These are phyloP conservation scores for Tephrocybe sp. DNA, from an alignment of 768 basidiomycete species.

Conservation along the genomic window DNA sequence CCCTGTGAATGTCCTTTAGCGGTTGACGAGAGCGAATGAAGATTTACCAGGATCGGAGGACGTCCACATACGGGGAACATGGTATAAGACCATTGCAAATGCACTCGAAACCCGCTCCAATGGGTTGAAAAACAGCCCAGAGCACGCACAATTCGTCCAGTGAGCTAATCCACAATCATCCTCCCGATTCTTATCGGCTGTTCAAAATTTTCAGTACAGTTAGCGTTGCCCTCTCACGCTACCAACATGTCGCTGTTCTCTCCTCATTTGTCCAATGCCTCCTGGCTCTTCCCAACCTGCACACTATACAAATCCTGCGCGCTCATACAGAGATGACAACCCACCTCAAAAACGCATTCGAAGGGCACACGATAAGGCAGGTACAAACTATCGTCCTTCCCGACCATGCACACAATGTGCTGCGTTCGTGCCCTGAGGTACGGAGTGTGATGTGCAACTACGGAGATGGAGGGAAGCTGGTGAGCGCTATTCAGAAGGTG, in stretches of 20 bases:
- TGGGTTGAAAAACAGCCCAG: conserved; percentile 20
- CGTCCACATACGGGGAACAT: conserved; percentile 12
- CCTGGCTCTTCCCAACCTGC: conserved; percentile 27
- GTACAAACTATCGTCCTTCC: conserved; percentile 26
- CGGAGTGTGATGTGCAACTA: conserved; percentile 22
- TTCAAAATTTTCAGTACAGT: conserved; percentile 15
- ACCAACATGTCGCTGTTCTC: conserved; percentile 21
- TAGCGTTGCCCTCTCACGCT: conserved; percentile 29
- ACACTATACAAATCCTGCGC: conserved; percentile 31
- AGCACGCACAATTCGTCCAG: conserved; percentile 26
- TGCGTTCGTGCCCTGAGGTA: conserved; percentile 31
- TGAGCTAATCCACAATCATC: conserved; percentile 3
- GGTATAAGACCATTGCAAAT: conserved; percentile 24
- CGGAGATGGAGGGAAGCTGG: conserved; percentile 23
- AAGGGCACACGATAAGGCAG: conserved; percentile 21
- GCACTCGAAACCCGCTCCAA: conserved; percentile 25
- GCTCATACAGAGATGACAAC: conserved; percentile 31
- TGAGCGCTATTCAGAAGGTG: conserved; percentile 27
- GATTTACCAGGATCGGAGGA: not conserved
- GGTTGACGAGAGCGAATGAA: not conserved
- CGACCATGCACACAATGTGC: conserved; percentile 26
- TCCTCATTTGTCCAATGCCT: conserved; percentile 27
- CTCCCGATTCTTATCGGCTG: not conserved
- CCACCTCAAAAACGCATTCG: conserved; percentile 26
- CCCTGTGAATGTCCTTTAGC: not conserved